Percentiles rank a stretch among this genome's conserved stretches.
phyloP scores from a whole-genome alignment of 371 early-diverging fungal genomes.

The Lichtheimia hyalospora region DNA sequence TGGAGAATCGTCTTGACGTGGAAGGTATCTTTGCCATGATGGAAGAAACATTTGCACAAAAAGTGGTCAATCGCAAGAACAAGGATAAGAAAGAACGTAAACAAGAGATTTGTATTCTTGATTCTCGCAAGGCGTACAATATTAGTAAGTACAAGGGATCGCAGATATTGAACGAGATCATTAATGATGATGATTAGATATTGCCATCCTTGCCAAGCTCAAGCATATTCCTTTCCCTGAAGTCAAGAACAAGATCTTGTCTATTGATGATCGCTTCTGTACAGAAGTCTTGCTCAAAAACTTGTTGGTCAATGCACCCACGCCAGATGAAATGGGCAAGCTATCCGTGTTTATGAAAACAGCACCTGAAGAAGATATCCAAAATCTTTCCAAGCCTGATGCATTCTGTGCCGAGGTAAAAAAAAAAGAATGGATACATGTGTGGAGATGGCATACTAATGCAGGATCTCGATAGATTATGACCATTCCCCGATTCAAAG shows the following conservation, averaged over 20 bases:
- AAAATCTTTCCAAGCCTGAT: constrained; percentile 75
- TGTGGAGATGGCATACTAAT: constrained; percentile 4
- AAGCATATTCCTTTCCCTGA: constrained; percentile 66
- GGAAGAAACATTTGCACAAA: constrained; percentile 80
- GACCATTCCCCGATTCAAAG: constrained; percentile 78
- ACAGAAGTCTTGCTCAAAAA: constrained; percentile 71
- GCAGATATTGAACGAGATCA: not conserved
- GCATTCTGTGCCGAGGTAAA: constrained; percentile 84
- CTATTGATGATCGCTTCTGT: constrained; percentile 66
- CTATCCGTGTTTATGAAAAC: constrained; percentile 66
- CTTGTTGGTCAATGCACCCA: constrained; percentile 65
- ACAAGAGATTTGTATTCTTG: constrained; percentile 67
- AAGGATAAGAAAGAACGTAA: constrained; percentile 28
- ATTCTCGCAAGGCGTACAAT: constrained; percentile 76
- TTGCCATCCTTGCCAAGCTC: constrained; percentile 68
- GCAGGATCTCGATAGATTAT: constrained; percentile 56
- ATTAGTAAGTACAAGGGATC: constrained; percentile 55
- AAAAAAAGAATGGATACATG: constrained; percentile 7
- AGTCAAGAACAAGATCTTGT: constrained; percentile 61
- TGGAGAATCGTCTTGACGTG: constrained; percentile 42
- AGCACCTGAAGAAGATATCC: constrained; percentile 60
- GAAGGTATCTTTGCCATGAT: constrained; percentile 70
- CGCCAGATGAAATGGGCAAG: constrained; percentile 77
- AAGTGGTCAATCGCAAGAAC: constrained; percentile 44
- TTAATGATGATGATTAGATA: constrained; percentile 42